Evolutionary conservation across 1,284 basidiomycete genomes (phyloP).

Genomic region (Cyathus pygmaeus): DNA sequence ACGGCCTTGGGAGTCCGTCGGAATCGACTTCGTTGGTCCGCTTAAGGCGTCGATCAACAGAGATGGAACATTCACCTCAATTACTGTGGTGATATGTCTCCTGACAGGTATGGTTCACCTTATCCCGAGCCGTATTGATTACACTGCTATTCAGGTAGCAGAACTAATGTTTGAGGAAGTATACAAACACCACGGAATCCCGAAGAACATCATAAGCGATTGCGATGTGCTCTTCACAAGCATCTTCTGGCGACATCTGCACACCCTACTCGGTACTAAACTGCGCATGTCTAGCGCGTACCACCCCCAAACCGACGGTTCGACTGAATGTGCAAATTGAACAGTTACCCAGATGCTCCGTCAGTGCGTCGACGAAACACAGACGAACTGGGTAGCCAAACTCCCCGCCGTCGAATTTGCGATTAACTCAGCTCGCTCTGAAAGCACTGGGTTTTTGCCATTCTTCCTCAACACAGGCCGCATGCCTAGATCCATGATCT

Average conservation of each 20-base stretch:
- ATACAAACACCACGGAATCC: constrained; percentile 52
- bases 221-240: constrained; percentile 54
- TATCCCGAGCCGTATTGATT: constrained; percentile 37
- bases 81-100: constrained; percentile 48
- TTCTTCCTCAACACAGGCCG: constrained; percentile 43
- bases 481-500: constrained; percentile 37
- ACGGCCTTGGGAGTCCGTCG: constrained; percentile 48
- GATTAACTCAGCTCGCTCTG: constrained; percentile 37
- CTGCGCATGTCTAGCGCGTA: constrained; percentile 53
- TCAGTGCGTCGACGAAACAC: constrained; percentile 38
- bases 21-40: constrained; percentile 56
- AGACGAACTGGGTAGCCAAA: constrained; percentile 48
- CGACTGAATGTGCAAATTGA: constrained; percentile 50
- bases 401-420: constrained; percentile 47
- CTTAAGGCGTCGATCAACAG: constrained; percentile 41
- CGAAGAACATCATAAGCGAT: constrained; percentile 49
- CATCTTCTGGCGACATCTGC: constrained; percentile 52
- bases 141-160: constrained; percentile 45
- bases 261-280: constrained; percentile 34
- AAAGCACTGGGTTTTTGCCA: constrained; percentile 32
- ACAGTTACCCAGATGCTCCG: constrained; percentile 19
- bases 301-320: constrained; percentile 56
- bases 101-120: constrained; percentile 48
- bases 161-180: constrained; percentile 48
- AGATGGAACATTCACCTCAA: constrained; percentile 44